Base-by-base conservation (phyloP, 179 eudicot species). In the Vitellaria paradoxa region DNA sequence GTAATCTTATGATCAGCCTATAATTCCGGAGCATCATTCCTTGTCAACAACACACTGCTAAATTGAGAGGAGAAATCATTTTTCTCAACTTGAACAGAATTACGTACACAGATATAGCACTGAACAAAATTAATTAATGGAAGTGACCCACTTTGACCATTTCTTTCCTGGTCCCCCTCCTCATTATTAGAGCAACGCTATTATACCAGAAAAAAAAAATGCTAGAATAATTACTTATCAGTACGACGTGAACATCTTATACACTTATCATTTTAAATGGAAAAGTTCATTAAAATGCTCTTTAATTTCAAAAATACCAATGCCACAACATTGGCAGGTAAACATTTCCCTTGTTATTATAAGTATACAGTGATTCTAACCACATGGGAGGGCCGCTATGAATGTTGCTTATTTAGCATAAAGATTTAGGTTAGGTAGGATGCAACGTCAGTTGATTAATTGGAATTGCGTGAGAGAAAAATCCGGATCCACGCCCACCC, bases 401-500 rank as follows among this genome's bases (percentile, higher is more conserved):
- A 74, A 68, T 74, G 55, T 40, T 23, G 53, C 14, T 69, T 15
- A 24, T 26, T 57, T 46, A 68, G 57, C 21, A 17, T 52, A 71
- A 78, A 45, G 79, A 46, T 40, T 65, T 67, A 14, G 56, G 8
- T 83, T 85, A 83, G 88, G 84, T 83, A 46, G 53, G 79, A 61
- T 68, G 75, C 63, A 55, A 66, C 86, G 81, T 85, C 80, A 77
- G 47, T 47, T 77, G 78, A 77, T 59, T 73, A 64, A 71, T 81
- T 6, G 42, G 59, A 68, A 78, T 79, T 80, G 72, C 59, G 60
- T 47, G 74, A 60, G 18, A 37, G 14, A 20, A 65, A 76, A 66
- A 61, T 73, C 72, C 57, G 9, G 67, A 46, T 23, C 61, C 47
- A 26, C 60, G 47, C 60, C 46, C 40, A 57, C 15, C 12, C 9